These are phyloP conservation scores for Chrysosporium queenslandicum DNA, from an alignment of 2,329 filamentous ascomycete genomes.

Conservation along the genomic window DNA sequence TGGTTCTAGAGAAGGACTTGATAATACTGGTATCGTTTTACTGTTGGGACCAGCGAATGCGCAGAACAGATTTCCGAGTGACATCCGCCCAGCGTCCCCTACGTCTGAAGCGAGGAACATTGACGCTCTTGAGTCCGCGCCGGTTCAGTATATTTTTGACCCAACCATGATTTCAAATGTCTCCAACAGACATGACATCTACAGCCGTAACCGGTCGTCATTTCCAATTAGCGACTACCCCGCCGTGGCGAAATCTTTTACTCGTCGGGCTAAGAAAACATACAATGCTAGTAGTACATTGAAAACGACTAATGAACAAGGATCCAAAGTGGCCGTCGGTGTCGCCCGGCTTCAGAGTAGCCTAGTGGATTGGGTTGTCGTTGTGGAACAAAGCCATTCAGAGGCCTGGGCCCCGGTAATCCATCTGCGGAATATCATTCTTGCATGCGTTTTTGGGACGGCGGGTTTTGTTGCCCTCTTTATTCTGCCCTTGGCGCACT, in stretches of 20 bases:
- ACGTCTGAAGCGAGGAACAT: not conserved
- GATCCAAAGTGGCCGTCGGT: slow-evolving; percentile 62
- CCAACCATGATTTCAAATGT: slow-evolving; percentile 40
- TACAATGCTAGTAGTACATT: slow-evolving; percentile 63
- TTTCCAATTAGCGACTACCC: slow-evolving; percentile 56
- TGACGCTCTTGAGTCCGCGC: slow-evolving; percentile 15
- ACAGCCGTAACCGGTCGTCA: slow-evolving; percentile 28
- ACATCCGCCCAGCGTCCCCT: not conserved
- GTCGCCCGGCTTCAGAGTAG: slow-evolving; percentile 59
- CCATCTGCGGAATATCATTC: slow-evolving; percentile 65
- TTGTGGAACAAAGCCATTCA: slow-evolving; percentile 63
- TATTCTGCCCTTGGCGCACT: slow-evolving; percentile 68
- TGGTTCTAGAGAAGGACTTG: not conserved
- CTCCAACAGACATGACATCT: slow-evolving; percentile 28
- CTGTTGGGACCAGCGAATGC: not conserved
- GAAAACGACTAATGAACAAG: slow-evolving; percentile 63
- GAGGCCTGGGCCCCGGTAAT: slow-evolving; percentile 70
- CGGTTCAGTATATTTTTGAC: slow-evolving; percentile 50
- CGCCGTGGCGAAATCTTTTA: slow-evolving; percentile 52
- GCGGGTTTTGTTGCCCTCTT: slow-evolving; percentile 61
- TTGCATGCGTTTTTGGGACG: slow-evolving; percentile 78
- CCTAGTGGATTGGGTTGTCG: slow-evolving; percentile 69
- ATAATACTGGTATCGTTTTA: not conserved
- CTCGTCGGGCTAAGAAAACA: slow-evolving; percentile 38
- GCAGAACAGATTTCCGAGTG: not conserved